Conservation (phyloP, 2,329 filamentous ascomycete genomes). For the Colletotrichum coccodes region DNA sequence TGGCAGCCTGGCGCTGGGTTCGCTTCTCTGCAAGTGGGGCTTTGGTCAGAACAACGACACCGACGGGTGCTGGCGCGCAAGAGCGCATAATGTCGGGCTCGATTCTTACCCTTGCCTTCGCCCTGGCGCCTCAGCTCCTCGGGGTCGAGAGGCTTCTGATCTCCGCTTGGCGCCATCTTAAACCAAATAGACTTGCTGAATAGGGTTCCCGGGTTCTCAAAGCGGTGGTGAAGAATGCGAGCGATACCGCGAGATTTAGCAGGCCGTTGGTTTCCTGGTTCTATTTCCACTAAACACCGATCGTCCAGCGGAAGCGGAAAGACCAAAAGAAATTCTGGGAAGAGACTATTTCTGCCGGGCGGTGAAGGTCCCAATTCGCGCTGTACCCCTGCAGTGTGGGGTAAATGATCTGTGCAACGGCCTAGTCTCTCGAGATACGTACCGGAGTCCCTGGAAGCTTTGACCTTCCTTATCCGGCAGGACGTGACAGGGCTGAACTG, state of each 20-base stretch:
- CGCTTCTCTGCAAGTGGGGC: conserved; percentile 39
- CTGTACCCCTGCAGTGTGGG: conserved; percentile 10
- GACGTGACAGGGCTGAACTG: conserved; percentile 12
- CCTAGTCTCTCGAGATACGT: neutral
- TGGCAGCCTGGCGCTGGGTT: conserved; percentile 38
- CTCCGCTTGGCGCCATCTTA: conserved; percentile 7
- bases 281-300: neutral
- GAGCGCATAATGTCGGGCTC: neutral
- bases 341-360: conserved; percentile 43
- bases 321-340: conserved; percentile 27
- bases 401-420: neutral
- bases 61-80: neutral
- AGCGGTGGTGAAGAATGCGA: neutral
- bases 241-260: neutral
- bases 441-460: neutral
- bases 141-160: neutral
- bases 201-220: neutral
- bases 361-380: conserved; percentile 32
- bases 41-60: neutral
- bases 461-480: conserved; percentile 21
- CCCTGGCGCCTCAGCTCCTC: conserved; percentile 33
- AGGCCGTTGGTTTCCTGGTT: neutral
- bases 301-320: conserved; percentile 26
- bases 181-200: neutral
- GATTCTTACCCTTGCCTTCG: conserved; percentile 19